Conservation (phyloP, 192 early-diverging fungal species). For the Rhizophagus sp. region DNA sequence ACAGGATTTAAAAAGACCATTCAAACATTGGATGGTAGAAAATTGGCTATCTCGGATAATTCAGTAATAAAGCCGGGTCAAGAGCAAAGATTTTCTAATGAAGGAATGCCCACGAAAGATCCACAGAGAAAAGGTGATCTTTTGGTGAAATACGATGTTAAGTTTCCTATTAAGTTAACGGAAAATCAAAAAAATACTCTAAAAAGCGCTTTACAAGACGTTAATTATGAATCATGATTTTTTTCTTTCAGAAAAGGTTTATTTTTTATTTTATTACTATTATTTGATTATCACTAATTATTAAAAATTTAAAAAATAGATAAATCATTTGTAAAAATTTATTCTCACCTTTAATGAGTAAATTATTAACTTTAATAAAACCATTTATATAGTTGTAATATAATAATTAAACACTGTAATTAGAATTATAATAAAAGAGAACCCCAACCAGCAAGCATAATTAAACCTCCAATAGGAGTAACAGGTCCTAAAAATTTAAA, state of each 20-base stretch:
- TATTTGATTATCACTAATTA: no score
- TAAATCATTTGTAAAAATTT: no score
- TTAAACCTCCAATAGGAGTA: slow-evolving; percentile 57
- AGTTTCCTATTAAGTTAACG: slow-evolving; percentile 74
- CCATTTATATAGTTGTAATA: no score
- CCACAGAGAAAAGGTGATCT: slow-evolving; percentile 84
- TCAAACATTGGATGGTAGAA: slow-evolving; percentile 74
- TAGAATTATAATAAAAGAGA: slow-evolving; percentile 30
- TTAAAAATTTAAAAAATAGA: no score
- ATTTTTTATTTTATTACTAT: no score
- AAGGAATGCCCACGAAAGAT: slow-evolving; percentile 95
- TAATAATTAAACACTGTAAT: no score
- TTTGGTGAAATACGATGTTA: slow-evolving; percentile 75
- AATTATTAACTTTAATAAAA: no score
- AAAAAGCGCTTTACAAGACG: slow-evolving; percentile 39
- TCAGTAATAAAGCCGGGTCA: slow-evolving; percentile 72
- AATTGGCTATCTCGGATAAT: slow-evolving; percentile 63
- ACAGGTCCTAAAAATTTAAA: slow-evolving; percentile 47
- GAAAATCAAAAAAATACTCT: slow-evolving; percentile 72
- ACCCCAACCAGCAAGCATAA: slow-evolving; percentile 57
- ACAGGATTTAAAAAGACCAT: slow-evolving; percentile 76
- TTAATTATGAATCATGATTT: background rate
- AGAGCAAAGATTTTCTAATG: slow-evolving; percentile 70
- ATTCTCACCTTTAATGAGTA: no score
- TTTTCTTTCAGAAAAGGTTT: no score